Conservation (phyloP, 2,329 filamentous ascomycete genomes). For the Trichoderma semiorbis region DNA sequence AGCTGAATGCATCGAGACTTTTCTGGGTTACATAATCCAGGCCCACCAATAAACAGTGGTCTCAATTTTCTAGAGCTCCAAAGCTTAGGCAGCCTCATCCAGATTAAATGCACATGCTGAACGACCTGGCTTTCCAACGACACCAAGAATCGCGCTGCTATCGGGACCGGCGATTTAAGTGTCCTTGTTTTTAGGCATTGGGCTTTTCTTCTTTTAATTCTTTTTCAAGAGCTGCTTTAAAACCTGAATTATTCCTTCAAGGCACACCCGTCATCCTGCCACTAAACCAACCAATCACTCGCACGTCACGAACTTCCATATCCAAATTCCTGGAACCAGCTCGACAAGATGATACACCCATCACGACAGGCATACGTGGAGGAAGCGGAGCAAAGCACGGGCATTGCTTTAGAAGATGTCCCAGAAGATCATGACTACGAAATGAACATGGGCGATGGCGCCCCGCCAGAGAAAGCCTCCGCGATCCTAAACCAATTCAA, state of each 20-base stretch:
- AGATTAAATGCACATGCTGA: neutral
- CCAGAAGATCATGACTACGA: conserved; percentile 79
- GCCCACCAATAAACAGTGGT: neutral
- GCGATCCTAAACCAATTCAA: conserved; percentile 85
- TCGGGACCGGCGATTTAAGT: neutral
- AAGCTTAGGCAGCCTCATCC: neutral
- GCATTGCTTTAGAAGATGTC: conserved; percentile 49
- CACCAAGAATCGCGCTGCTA: neutral
- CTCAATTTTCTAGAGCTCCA: conserved; percentile 8
- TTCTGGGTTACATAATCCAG: neutral
- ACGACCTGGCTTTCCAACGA: neutral
- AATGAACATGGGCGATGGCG: conserved; percentile 64
- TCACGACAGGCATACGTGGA: conserved; percentile 92
- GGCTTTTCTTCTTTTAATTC: too few relatives aligned
- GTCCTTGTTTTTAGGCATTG: neutral
- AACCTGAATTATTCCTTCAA: neutral
- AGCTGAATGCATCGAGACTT: neutral
- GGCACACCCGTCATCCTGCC: neutral
- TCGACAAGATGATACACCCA: conserved; percentile 68
- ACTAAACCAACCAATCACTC: neutral
- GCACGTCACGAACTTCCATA: neutral
- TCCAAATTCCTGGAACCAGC: neutral
- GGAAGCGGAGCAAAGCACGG: conserved; percentile 61
- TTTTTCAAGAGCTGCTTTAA: too few relatives aligned
- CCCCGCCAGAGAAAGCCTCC: conserved; percentile 76